Conservation (phyloP, 2,329 filamentous ascomycete species). For the Dothidotthia symphoricarpi region DNA sequence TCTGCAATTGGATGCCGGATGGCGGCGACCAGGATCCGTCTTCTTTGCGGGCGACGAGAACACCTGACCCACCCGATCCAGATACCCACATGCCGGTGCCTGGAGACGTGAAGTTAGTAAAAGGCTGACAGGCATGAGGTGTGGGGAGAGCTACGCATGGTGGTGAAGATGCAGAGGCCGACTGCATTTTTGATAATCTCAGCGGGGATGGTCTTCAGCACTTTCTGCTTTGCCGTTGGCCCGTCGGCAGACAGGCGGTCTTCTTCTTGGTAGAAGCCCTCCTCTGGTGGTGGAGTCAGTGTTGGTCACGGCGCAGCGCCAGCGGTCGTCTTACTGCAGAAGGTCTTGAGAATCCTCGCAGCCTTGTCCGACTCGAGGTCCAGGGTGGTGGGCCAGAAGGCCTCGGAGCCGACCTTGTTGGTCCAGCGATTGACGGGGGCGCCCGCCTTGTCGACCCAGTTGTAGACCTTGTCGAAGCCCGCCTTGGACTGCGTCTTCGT, state of each 20-base stretch:
- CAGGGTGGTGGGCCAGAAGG: conserved; percentile 80
- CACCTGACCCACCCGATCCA: conserved; percentile 84
- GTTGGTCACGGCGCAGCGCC: not conserved
- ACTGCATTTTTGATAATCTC: conserved; percentile 83
- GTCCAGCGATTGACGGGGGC: conserved; percentile 76
- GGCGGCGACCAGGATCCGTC: conserved; percentile 91
- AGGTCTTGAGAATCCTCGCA: conserved; percentile 82
- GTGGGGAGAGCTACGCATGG: conserved; percentile 61
- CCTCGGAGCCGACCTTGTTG: conserved; percentile 77
- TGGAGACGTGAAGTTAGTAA: too few relatives aligned
- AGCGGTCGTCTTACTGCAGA: conserved; percentile 68
- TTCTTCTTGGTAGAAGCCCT: conserved; percentile 66
- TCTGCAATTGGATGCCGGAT: conserved; percentile 87
- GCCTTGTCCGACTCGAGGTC: conserved; percentile 92
- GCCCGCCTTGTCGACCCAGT: conserved; percentile 65
- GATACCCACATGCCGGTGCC: conserved; percentile 82
- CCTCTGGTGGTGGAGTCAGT: conserved; percentile 46
- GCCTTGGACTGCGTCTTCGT: conserved; percentile 37
- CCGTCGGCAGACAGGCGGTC: conserved; percentile 49
- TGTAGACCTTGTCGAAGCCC: conserved; percentile 71
- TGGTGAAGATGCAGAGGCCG: conserved; percentile 90
- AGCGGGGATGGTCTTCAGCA: conserved; percentile 80
- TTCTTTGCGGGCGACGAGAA: conserved; percentile 78
- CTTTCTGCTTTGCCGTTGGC: conserved; percentile 61
- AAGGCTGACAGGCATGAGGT: too few relatives aligned